Evolutionary conservation across 2,329 filamentous ascomycete genomes (phyloP).

Genomic region (Stachybotrys chlorohalonatus): DNA sequence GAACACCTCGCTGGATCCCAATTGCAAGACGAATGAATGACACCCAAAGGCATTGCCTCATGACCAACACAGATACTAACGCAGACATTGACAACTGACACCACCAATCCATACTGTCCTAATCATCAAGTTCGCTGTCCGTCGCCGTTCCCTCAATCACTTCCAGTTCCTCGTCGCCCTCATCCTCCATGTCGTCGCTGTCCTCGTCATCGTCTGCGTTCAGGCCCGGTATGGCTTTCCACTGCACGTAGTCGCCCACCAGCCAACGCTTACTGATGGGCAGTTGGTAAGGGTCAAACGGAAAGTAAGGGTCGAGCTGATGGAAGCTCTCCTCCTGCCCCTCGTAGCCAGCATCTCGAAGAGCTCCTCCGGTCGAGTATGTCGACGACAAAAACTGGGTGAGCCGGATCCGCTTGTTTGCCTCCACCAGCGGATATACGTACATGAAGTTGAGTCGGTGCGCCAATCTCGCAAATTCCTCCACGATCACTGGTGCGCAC

Average conservation of each 20-base stretch:
- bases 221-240: conserved; percentile 65
- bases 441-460: conserved; percentile 84
- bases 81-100: no score
- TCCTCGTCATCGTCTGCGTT: conserved; percentile 48
- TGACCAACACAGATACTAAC: background rate
- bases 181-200: conserved; percentile 43
- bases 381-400: conserved; percentile 56
- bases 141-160: conserved; percentile 43
- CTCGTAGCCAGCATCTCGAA: conserved; percentile 38
- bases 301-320: conserved; percentile 90
- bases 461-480: conserved; percentile 82
- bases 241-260: conserved; percentile 72
- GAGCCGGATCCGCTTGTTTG: conserved; percentile 82
- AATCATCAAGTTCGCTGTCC: conserved; percentile 35
- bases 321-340: conserved; percentile 66
- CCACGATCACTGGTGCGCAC: conserved; percentile 81
- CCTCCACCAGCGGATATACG: conserved; percentile 78
- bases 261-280: conserved; percentile 84
- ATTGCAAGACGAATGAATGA: conserved; percentile 1
- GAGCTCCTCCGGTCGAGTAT: conserved; percentile 44
- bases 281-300: conserved; percentile 92
- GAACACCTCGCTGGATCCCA: conserved; percentile 8
- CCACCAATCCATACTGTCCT: conserved; percentile 11
- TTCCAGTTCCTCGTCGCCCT: conserved; percentile 32
- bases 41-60: background rate